Base-by-base conservation (phyloP, 2,329 filamentous ascomycete genomes). In the Microcera coccophila region DNA sequence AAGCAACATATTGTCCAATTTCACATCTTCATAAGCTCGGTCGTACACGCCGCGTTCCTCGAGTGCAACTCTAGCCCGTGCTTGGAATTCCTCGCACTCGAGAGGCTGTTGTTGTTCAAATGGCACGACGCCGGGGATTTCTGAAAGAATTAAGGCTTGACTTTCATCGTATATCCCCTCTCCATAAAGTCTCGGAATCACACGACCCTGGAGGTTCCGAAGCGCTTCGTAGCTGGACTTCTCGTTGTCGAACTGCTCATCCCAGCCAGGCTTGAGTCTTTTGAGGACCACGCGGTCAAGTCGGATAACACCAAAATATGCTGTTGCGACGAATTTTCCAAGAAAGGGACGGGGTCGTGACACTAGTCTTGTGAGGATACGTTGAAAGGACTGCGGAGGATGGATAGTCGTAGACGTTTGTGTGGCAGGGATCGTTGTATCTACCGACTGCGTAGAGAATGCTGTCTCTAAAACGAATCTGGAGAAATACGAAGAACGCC, bases 191-290 rank as follows among this genome's bases (percentile, higher is more conserved):
- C 17, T 44, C 8, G 55, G 54, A 18, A 58, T 54, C 18, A 57
- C 40, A 28, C 28, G 33, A 16, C 55, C 54, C 35, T 57, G 55
- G 11, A 58, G 39, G 19, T 37, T 38, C 17, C 44, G 33, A 9
- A 54, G 41, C 28, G 39, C 48, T 19, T 48, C 31, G 41, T 57
- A 57, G 24, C 41, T 42, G 18, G 41, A 44, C 37, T 49, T 47
- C 44, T 58, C 55, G 32, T 48, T 49, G 31, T 52, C 49, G 36
- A 58, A 58, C 36, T 57, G 54, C 12, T 56, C 47, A 15, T 55
- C 48, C 55, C 52, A 58, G 20, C 46, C 50, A 17, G 42, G 39
- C 33, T 58, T 57, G 19, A 46, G 36, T 33, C 36, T 52, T 42
- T 57, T 58, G 14, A 57, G 38, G 15, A 56, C 49, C n/a, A 41